Base-by-base conservation (phyloP, 2,329 filamentous ascomycete genomes). In the Neopestalotiopsis sp. region DNA sequence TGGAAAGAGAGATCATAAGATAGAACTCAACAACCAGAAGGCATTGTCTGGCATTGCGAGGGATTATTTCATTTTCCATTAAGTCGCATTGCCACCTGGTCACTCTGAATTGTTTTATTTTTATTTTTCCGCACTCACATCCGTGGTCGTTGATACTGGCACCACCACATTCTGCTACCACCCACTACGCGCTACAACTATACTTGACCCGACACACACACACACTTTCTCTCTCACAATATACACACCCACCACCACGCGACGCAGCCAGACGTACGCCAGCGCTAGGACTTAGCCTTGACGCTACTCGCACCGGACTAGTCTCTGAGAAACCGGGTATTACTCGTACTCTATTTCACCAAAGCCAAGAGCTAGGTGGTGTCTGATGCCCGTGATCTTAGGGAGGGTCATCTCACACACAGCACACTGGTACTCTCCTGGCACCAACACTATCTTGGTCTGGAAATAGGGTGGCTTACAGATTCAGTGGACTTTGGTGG, bases 401-500 rank as follows among this genome's bases (percentile, higher is more conserved):
- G 57, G 40, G 24, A 58, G 30, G 40, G 28, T 66, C 63, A 49
- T 58, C n/a, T 66, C 63, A 38, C 10, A 38, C 10, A 20, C 40
- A 57, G 63, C 24, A 45, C 61, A 24, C 40, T 53, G 20, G 42
- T 24, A 28, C 42, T 45, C 38, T 64, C 38, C 61, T 64, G 61
- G 61, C 38, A 45, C 61, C 61, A 61, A 40, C 30, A 53, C 61
- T 64, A 64, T 64, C 61, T 64, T 64, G 61, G 61, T 20, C 61
- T 64, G n/a, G 40, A 64, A 64, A 38, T 38, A 45, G 34, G 61
- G 61, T 64, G 61, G 61, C 61, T 64, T 56, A 57, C 30, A 66
- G 34, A 58, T 34, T 66, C 53, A 75, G 75, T 75, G 74, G 73
- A 70, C 66, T 73, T 59, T 69, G 73, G 76, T 76, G 73, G 73